Conservation (phyloP, 1,284 basidiomycete species). For the Microbotryum scabiosae region DNA sequence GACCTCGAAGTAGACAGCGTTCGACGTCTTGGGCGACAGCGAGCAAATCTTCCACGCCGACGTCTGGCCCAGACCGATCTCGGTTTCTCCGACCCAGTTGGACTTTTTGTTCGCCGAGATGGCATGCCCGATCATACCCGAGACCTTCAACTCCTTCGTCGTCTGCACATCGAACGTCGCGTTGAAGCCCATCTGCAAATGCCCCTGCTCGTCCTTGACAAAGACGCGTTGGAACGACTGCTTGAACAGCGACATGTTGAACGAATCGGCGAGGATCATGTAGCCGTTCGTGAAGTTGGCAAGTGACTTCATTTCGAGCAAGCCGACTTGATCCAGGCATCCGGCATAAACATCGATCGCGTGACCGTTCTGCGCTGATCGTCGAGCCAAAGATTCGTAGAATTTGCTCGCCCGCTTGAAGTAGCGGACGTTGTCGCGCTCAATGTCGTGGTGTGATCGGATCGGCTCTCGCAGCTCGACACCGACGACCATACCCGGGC, state of each 20-base stretch:
- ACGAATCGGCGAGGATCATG: slow-evolving; percentile 93
- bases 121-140: slow-evolving; percentile 93
- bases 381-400: slow-evolving; percentile 90
- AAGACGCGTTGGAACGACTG: slow-evolving; percentile 93
- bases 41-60: slow-evolving; percentile 98
- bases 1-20: slow-evolving; percentile 96
- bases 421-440: slow-evolving; percentile 92
- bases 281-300: slow-evolving; percentile 93
- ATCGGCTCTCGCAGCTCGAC: slow-evolving; percentile 96
- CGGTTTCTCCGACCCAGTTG: slow-evolving; percentile 93
- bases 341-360: slow-evolving; percentile 93
- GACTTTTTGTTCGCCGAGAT: slow-evolving; percentile 97
- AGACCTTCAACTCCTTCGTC: slow-evolving; percentile 97
- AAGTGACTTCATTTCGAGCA: slow-evolving; percentile 94
- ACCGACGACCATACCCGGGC: slow-evolving; percentile 91
- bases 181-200: slow-evolving; percentile 96
- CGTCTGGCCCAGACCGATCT: slow-evolving; percentile 97
- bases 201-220: slow-evolving; percentile 85
- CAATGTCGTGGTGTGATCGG: slow-evolving; percentile 98
- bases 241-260: slow-evolving; percentile 98
- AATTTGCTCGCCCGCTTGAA: slow-evolving; percentile 98
- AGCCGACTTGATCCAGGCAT: slow-evolving; percentile 94
- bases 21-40: slow-evolving; percentile 77
- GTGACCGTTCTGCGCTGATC: slow-evolving; percentile 89
- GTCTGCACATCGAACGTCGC: slow-evolving; percentile 98